Base-by-base conservation (phyloP, 2,329 filamentous ascomycete genomes). In the Colletotrichum sublineola region DNA sequence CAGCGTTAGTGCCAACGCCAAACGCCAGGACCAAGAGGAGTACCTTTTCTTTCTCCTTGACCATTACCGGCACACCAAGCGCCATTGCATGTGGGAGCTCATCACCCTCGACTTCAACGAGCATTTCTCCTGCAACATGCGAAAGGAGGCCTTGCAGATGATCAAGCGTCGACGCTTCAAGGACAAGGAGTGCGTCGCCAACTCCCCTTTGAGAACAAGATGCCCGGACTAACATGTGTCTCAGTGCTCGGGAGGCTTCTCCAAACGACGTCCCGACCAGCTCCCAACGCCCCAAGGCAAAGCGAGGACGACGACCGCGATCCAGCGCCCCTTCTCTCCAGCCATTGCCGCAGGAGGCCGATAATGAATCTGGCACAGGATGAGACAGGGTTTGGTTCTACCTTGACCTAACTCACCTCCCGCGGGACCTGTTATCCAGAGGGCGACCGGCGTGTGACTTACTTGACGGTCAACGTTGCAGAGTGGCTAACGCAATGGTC, bases 41-140 rank as follows among this genome's bases (percentile, higher is more conserved):
- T 73, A 73, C 42, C 66, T 73, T 15, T 73, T 69, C 61, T 73
- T 69, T 20, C 70, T 73, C 44, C 70, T 73, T 7, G 66, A 73
- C 18, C 70, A 73, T 40, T 73, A 73, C 55, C 70, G 70, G 42
- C 70, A 70, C 29, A 73, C 70, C 38, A 73, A 73, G 60, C 70
- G 70, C 4, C 70, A 73, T 48, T 73, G 70, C 42, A 73, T 73
- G 70, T 73, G 70, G 70, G 70, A 73, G 53, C 60, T 73, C 9
- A 73, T 73, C 53, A 73, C 70, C 2, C 66, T 73, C 18, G 70
- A 73, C 38, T 73, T 73, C 40, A 73, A 73, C 50, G 70, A 73
- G 44, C 70, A 73, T 29, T 73, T 73, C 36, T 57, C 67, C 8
- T 60, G 66, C 33, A 73, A 70, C 9, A 73, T 73, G 70, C 70